These are phyloP conservation scores for Emergomyces orientalis DNA, from an alignment of 2,329 filamentous ascomycete species.

Conservation along the genomic window DNA sequence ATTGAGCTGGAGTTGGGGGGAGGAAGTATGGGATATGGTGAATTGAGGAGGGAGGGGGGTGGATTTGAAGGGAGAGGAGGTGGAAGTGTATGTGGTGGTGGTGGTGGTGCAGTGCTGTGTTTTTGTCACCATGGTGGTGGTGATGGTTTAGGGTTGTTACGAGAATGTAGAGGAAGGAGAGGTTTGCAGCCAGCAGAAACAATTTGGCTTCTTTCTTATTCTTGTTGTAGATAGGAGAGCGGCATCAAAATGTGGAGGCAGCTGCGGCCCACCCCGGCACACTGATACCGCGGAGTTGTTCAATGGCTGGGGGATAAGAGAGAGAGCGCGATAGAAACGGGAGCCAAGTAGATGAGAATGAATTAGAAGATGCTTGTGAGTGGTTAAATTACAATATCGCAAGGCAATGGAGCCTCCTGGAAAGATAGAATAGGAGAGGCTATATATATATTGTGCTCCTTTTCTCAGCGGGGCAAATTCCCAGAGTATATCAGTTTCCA, in stretches of 20 bases:
- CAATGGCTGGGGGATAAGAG: too few relatives aligned
- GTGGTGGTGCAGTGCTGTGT: not conserved
- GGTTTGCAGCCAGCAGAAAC: not conserved
- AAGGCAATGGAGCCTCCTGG: too few relatives aligned
- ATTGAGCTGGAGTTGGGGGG: not conserved
- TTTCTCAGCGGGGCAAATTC: too few relatives aligned
- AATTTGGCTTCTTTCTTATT: not conserved
- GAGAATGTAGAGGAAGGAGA: not conserved
- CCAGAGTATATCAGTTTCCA: too few relatives aligned
- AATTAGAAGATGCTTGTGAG: not conserved
- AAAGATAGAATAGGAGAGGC: too few relatives aligned
- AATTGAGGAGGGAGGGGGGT: not conserved
- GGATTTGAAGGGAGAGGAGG: not conserved
- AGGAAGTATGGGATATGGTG: not conserved
- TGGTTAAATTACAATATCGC: too few relatives aligned
- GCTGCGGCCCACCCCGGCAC: too few relatives aligned
- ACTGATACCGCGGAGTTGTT: not conserved
- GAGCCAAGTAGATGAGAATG: too few relatives aligned
- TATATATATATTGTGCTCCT: too few relatives aligned
- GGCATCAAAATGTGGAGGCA: too few relatives aligned
- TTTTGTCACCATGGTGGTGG: slow-evolving; percentile 1
- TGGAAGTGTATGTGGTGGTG: not conserved
- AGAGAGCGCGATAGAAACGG: too few relatives aligned
- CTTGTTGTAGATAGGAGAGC: too few relatives aligned
- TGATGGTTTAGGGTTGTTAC: not conserved